Percentiles rank a stretch among this genome's conserved stretches.
Evolutionary conservation across 1,284 basidiomycete genomes (phyloP).

Genomic region (Ustilago sp.): DNA sequence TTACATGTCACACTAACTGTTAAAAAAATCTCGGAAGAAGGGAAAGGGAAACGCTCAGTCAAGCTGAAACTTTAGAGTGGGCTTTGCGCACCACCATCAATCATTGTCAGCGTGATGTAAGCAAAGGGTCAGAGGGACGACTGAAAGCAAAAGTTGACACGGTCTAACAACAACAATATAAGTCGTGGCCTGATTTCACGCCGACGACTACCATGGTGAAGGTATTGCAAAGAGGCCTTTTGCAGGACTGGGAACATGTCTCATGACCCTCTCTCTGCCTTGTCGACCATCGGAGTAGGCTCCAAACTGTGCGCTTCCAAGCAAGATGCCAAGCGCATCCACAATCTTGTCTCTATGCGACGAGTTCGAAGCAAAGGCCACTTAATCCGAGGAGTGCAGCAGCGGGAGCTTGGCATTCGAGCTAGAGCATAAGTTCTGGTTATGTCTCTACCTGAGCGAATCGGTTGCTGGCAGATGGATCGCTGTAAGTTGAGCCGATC

Average conservation of each 20-base stretch:
- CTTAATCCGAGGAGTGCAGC: too few species aligned
- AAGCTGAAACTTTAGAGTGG: conserved; percentile 8
- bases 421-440: too few species aligned
- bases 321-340: too few species aligned
- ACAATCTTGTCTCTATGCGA: too few species aligned
- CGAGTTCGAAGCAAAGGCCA: too few species aligned
- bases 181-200: neutral
- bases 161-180: neutral
- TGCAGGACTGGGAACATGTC: neutral
- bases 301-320: too few species aligned
- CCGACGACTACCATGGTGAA: neutral
- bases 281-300: neutral
- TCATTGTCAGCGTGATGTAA: conserved; percentile 12
- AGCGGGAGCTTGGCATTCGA: too few species aligned
- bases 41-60: conserved; percentile 4
- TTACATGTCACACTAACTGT: neutral
- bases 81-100: neutral
- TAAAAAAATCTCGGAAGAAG: conserved; percentile 1
- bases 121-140: neutral
- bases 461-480: neutral
- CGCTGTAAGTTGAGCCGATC: neutral
- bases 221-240: neutral
- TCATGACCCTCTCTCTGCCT: neutral
- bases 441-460: neutral
- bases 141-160: neutral